These are phyloP conservation scores for Delitschia confertaspora DNA, from an alignment of 495 filamentous ascomycete genomes.

Conservation along the genomic window DNA sequence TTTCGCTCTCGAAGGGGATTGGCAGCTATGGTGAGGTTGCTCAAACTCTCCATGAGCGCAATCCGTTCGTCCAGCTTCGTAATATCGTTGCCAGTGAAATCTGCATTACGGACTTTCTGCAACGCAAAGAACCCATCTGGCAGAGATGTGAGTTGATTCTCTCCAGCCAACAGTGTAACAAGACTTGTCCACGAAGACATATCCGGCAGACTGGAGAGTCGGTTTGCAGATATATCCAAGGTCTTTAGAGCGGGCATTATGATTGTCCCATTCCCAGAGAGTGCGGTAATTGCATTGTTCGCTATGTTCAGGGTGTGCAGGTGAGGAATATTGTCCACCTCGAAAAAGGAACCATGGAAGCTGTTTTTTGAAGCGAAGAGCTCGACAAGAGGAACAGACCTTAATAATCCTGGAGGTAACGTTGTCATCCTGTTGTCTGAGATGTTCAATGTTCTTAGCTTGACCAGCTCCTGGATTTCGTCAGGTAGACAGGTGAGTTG, in stretches of 20 bases:
- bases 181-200: conserved; percentile 64
- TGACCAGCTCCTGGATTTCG: conserved; percentile 51
- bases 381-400: conserved; percentile 60
- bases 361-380: conserved; percentile 72
- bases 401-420: conserved; percentile 60
- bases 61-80: conserved; percentile 64
- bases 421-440: conserved; percentile 62
- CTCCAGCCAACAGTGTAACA: conserved; percentile 62
- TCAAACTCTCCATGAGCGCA: conserved; percentile 68
- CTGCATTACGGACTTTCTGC: conserved; percentile 57
- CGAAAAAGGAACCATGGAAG: conserved; percentile 62
- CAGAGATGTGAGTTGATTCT: conserved; percentile 65
- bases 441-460: conserved; percentile 66
- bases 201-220: conserved; percentile 60
- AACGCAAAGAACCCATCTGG: conserved; percentile 66
- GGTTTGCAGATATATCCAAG: conserved; percentile 66
- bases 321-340: conserved; percentile 46
- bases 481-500: conserved; percentile 65
- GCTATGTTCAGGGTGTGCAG: conserved; percentile 70
- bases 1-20: conserved; percentile 86
- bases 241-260: conserved; percentile 63
- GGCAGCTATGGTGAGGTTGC: conserved; percentile 62
- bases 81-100: conserved; percentile 79
- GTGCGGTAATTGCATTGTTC: conserved; percentile 57
- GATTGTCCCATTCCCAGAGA: conserved; percentile 45